A percentile compares a stretch with the other conserved stretches of the same genome.
Evolutionary conservation across 2,329 filamentous ascomycete genomes (phyloP).

Genomic region (Sporothrix phasma): DNA sequence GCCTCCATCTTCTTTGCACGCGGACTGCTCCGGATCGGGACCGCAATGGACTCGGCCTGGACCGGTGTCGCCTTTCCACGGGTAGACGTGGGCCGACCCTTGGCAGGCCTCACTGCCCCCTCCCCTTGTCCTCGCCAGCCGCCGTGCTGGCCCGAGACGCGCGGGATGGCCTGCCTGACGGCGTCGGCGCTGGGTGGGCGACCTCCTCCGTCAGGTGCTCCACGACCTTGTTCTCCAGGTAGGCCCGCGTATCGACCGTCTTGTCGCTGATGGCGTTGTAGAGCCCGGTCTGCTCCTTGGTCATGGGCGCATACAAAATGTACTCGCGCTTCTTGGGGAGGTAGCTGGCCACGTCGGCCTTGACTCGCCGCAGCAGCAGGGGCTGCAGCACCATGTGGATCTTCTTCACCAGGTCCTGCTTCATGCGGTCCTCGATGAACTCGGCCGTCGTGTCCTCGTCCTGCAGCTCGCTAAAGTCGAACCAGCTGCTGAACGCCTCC

Average conservation of each 20-base stretch:
- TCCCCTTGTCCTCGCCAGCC: background rate
- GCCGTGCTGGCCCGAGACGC: conserved; percentile 33
- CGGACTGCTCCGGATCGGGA: conserved; percentile 30
- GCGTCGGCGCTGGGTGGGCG: background rate
- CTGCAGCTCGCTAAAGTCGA: conserved; percentile 87
- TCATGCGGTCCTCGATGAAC: conserved; percentile 67
- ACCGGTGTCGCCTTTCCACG: background rate
- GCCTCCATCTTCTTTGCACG: conserved; percentile 24
- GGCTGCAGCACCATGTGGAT: conserved; percentile 94
- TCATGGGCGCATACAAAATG: conserved; percentile 86
- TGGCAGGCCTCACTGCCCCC: background rate
- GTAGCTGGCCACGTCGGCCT: conserved; percentile 82
- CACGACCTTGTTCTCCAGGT: conserved; percentile 69
- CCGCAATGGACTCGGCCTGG: background rate
- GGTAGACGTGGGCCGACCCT: conserved; percentile 20
- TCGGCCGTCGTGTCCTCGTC: conserved; percentile 72
- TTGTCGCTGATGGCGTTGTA: conserved; percentile 59
- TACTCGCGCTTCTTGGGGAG: conserved; percentile 97
- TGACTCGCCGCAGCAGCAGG: conserved; percentile 76
- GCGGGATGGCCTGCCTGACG: background rate
- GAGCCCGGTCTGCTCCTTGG: conserved; percentile 78
- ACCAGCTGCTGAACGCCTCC: conserved; percentile 90
- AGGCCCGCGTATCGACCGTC: conserved; percentile 54
- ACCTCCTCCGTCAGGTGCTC: conserved; percentile 44
- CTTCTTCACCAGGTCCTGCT: conserved; percentile 70